These are phyloP conservation scores for Acorus calamus DNA, from an alignment of 106 monocot species.

Conservation along the genomic window DNA sequence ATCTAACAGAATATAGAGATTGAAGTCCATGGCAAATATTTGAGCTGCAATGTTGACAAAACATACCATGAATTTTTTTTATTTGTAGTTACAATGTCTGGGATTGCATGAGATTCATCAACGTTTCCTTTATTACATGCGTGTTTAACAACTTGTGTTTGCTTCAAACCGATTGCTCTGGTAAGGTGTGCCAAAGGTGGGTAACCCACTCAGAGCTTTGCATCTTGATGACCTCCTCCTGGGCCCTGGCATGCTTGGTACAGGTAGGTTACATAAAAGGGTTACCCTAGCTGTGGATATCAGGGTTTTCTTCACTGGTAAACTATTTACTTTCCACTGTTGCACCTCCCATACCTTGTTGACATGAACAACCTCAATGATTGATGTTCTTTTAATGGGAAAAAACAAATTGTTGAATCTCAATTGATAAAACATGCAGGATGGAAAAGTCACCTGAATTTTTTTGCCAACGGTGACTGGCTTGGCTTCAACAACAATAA, in stretches of 20 bases:
- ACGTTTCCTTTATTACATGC: too few relatives aligned
- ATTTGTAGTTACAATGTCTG: too few relatives aligned
- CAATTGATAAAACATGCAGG: too few relatives aligned
- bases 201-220: conserved; percentile 24
- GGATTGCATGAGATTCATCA: too few relatives aligned
- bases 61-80: too few relatives aligned
- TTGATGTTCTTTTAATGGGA: background rate
- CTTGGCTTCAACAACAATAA: conserved; percentile 23
- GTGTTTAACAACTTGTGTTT: too few relatives aligned
- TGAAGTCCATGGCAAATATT: too few relatives aligned
- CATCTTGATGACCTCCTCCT: conserved; percentile 29
- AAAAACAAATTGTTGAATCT: too few relatives aligned
- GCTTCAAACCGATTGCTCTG: too few relatives aligned
- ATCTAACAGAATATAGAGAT: too few relatives aligned
- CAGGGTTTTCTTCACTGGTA: conserved; percentile 9
- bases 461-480: conserved; percentile 39
- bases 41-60: too few relatives aligned
- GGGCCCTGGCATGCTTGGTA: conserved; percentile 21
- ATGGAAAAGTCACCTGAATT: conserved; percentile 26
- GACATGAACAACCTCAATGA: background rate
- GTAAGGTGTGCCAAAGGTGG: too few relatives aligned
- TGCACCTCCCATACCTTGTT: conserved; percentile 54
- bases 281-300: conserved; percentile 42
- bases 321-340: conserved; percentile 22
- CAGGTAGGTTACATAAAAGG: conserved; percentile 22